Evolutionary conservation across 2,329 filamentous ascomycete species (phyloP).

Genomic region (Cladosporium sp.): DNA sequence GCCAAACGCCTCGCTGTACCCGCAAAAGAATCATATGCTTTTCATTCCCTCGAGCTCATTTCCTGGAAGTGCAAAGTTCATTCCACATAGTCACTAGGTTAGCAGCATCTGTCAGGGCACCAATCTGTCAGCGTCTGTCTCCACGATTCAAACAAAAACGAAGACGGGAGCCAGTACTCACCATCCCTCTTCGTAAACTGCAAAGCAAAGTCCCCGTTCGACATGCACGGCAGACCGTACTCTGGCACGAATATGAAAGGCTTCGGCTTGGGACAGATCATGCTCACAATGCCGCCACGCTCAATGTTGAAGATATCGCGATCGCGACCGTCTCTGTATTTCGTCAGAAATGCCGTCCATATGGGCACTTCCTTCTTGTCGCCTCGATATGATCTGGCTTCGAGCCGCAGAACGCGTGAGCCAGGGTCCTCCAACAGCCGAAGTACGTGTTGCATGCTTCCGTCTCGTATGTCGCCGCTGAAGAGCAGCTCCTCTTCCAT

Average conservation of each 20-base stretch:
- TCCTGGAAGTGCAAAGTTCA: not conserved
- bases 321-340: conserved; percentile 38
- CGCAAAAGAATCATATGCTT: no score
- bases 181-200: conserved; percentile 25
- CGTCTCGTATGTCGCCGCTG: conserved; percentile 48
- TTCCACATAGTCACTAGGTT: not conserved
- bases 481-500: conserved; percentile 45
- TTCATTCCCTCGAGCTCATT: not conserved
- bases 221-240: conserved; percentile 40
- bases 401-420: conserved; percentile 51
- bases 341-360: conserved; percentile 57
- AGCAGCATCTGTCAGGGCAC: not conserved
- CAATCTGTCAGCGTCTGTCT: not conserved
- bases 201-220: conserved; percentile 19
- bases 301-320: conserved; percentile 45
- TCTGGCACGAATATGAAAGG: conserved; percentile 51
- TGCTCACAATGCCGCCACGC: conserved; percentile 31
- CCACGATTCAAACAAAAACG: no score
- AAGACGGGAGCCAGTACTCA: conserved; percentile 8
- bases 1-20: no score
- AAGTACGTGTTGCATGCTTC: conserved; percentile 48
- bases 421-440: conserved; percentile 51
- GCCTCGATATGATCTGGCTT: conserved; percentile 53
- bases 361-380: conserved; percentile 53
- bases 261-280: conserved; percentile 47